These are phyloP conservation scores for Davidsoniella virescens DNA, from an alignment of 2,329 filamentous ascomycete species.

Conservation along the genomic window DNA sequence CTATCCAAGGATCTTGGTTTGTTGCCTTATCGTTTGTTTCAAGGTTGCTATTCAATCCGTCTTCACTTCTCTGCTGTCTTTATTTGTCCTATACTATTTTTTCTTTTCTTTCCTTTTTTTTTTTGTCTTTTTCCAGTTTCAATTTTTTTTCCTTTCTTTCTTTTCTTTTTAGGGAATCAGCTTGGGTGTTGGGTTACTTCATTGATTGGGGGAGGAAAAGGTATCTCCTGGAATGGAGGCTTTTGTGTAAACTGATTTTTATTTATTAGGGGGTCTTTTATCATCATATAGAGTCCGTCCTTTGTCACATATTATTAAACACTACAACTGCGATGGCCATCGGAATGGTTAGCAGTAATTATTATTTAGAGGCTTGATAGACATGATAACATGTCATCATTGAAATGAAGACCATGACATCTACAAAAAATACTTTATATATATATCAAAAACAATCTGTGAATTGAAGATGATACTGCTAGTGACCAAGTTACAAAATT, in stretches of 20 bases:
- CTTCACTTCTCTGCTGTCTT: slow-evolving; percentile 8
- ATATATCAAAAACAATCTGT: background rate
- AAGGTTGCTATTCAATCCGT: background rate
- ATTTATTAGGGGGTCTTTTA: background rate
- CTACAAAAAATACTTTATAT: background rate
- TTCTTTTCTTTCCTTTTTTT: background rate
- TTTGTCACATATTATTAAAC: background rate
- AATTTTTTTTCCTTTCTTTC: slow-evolving; percentile 1
- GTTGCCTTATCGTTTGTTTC: slow-evolving; percentile 5
- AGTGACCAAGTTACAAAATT: background rate
- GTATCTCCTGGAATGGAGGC: background rate
- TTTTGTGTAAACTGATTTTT: background rate
- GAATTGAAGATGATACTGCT: background rate
- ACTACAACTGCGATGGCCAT: background rate
- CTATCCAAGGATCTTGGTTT: background rate
- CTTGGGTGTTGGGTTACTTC: background rate
- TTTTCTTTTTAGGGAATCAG: background rate
- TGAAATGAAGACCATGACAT: slow-evolving; percentile 8
- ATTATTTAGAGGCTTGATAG: slow-evolving; percentile 3
- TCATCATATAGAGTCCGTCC: background rate
- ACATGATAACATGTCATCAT: background rate
- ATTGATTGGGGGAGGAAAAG: background rate
- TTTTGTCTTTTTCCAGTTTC: background rate
- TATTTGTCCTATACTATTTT: slow-evolving; percentile 1
- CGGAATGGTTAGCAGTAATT: slow-evolving; percentile 1